phyloP scores from a whole-genome alignment of 1,284 basidiomycete species.

The Ustilago trichophora region DNA sequence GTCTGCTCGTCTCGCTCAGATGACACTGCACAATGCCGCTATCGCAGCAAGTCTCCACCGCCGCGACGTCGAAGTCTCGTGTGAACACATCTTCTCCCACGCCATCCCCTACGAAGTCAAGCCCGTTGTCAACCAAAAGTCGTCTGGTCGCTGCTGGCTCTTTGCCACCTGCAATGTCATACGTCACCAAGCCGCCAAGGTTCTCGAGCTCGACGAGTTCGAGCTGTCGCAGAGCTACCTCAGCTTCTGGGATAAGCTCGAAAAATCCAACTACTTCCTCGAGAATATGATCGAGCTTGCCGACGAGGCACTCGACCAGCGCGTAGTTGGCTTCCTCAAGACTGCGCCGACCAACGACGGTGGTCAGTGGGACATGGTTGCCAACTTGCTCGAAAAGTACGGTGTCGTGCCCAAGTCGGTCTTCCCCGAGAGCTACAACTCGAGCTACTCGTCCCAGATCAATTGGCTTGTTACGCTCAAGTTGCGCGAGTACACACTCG shows the following conservation, averaged over 20 bases:
- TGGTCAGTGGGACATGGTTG: slow-evolving; percentile 78
- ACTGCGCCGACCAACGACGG: slow-evolving; percentile 85
- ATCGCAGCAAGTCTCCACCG: slow-evolving; percentile 75
- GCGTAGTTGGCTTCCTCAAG: slow-evolving; percentile 81
- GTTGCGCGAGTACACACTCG: slow-evolving; percentile 86
- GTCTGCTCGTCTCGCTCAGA: slow-evolving; percentile 79
- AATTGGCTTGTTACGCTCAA: slow-evolving; percentile 85
- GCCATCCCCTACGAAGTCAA: slow-evolving; percentile 76
- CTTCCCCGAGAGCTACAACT: slow-evolving; percentile 87
- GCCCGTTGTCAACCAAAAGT: slow-evolving; percentile 87
- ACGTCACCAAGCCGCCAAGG: slow-evolving; percentile 83
- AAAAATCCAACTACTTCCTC: slow-evolving; percentile 93
- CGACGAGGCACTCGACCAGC: slow-evolving; percentile 81
- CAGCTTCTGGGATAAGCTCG: slow-evolving; percentile 73
- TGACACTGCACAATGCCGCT: slow-evolving; percentile 80
- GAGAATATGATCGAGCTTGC: slow-evolving; percentile 85
- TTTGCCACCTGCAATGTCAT: slow-evolving; percentile 74
- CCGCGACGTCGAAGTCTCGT: slow-evolving; percentile 74
- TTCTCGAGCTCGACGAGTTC: slow-evolving; percentile 84
- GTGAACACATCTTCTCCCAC: slow-evolving; percentile 85
- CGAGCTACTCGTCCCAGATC: slow-evolving; percentile 77
- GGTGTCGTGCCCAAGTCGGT: slow-evolving; percentile 71
- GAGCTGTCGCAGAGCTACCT: slow-evolving; percentile 81
- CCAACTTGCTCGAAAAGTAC: slow-evolving; percentile 73
- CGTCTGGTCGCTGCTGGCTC: slow-evolving; percentile 59